Percentiles rank a stretch among this genome's conserved stretches.
These are phyloP conservation scores for Aethionema arabicum DNA, from an alignment of 345 rosid species.

Conservation along the genomic window DNA sequence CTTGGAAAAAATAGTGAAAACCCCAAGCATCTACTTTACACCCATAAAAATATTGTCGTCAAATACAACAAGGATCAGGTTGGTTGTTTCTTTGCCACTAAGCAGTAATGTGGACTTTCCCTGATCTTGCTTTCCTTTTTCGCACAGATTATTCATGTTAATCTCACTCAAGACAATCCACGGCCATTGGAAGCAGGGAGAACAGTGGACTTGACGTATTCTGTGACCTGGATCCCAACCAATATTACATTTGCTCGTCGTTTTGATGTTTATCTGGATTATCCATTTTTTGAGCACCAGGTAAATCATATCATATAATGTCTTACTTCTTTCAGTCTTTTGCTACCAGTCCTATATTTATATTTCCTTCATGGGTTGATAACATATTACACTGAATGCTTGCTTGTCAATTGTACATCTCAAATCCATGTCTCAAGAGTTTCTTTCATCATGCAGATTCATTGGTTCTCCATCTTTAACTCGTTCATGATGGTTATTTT, in stretches of 20 bases:
- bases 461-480: conserved; percentile 97
- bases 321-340: not conserved
- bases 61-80: conserved; percentile 89
- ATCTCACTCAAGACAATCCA: conserved; percentile 73
- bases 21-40: conserved; percentile 68
- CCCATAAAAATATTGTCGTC: conserved; percentile 69
- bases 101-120: not conserved
- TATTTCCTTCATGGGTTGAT: conserved; percentile 15
- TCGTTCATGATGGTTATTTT: conserved; percentile 99
- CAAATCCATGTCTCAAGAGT: not conserved
- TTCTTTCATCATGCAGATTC: conserved; percentile 63
- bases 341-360: not conserved
- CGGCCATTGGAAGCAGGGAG: conserved; percentile 71
- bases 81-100: conserved; percentile 30
- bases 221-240: conserved; percentile 72
- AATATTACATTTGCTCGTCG: conserved; percentile 80
- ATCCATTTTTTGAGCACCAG: conserved; percentile 97
- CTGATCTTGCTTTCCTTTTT: conserved; percentile 6
- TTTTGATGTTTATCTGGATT: conserved; percentile 92
- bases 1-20: conserved; percentile 75
- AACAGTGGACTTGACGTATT: conserved; percentile 67
- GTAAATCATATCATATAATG: conserved; percentile 37
- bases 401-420: not conserved
- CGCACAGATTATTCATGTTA: conserved; percentile 82
- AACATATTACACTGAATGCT: conserved; percentile 7